Evolutionary conservation across 352 stramenopile genomes (phyloP), one percentile per base, ranked within the genome.

Genomic region (Phytophthora quininea): DNA sequence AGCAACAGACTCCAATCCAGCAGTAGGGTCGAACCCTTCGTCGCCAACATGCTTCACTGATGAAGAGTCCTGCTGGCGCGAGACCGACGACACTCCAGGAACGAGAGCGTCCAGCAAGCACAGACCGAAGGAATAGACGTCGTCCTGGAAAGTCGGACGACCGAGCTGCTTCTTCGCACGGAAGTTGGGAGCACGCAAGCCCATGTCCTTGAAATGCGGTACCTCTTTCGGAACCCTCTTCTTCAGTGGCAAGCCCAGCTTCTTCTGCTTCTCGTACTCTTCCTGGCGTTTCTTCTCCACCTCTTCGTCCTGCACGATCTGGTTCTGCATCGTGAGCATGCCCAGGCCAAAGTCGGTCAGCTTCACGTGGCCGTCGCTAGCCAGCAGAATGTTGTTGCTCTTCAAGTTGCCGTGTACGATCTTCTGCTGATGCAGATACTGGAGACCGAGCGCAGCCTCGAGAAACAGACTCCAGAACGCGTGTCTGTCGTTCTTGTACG

Each of bases 351-450:
- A 70, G 32, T 69, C 54, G 6, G 55, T 40, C 14, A 74, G 4
- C 29, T 74, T 74, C 29, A 62, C 61, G 4, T 2, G 30, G 1
- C 45, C 56, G 37, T 70, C 51, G 19, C 19, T 45, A 31, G 29
- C 48, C 12, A 74, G 54, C 42, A 74, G 29, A 3, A 73, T 69
- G 50, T 69, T 73, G 40, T 45, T 40, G 10, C 53, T 54, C 43
- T 73, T 73, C 27, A 74, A 27, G 19, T 74, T 67, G 37, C 67
- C 47, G 9, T 74, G 67, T 10, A 66, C 50, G 12, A 60, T 63
- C 11, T 56, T 49, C 1, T 55, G 37, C 3, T 47, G 12, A 52
- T 93, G 85, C 10, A 95, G 54, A 53, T 74, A 92, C 31, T 55
- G 12, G 3, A 95, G 56, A 0, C 79, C 87, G 6, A 57, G 1